phyloP scores from a whole-genome alignment of 2,329 filamentous ascomycete genomes.

The Epichloe coenophiala region DNA sequence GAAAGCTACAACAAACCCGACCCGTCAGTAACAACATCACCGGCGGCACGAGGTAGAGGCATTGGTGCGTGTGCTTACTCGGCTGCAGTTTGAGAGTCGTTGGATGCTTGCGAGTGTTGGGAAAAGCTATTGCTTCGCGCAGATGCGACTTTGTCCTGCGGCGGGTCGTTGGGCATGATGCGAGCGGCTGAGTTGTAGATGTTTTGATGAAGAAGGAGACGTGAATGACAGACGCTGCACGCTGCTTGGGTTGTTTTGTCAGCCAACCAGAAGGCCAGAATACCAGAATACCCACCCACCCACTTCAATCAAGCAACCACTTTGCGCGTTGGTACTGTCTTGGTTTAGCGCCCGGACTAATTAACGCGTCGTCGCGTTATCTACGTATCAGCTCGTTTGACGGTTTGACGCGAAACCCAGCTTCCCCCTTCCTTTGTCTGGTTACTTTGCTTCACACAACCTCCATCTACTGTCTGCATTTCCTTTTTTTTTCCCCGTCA shows the following conservation, averaged over 20 bases:
- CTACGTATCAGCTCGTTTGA: neutral
- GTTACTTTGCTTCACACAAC: slow-evolving; percentile 7
- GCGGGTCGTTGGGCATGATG: slow-evolving; percentile 24
- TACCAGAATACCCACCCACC: neutral
- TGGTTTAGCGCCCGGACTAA: slow-evolving; percentile 21
- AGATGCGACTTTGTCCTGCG: slow-evolving; percentile 12
- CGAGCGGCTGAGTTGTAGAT: neutral
- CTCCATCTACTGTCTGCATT: neutral
- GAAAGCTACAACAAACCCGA: slow-evolving; percentile 47
- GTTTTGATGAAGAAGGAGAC: neutral
- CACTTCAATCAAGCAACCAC: slow-evolving; percentile 10
- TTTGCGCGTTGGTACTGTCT: slow-evolving; percentile 21
- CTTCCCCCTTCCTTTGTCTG: slow-evolving; percentile 3
- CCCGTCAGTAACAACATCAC: neutral
- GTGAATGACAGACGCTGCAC: neutral
- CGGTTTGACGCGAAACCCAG: slow-evolving; percentile 14
- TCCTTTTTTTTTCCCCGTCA: neutral
- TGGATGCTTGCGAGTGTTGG: slow-evolving; percentile 38
- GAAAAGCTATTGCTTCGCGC: slow-evolving; percentile 46
- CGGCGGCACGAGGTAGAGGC: neutral
- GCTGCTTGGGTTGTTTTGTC: neutral
- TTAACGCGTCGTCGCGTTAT: slow-evolving; percentile 29
- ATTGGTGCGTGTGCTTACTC: slow-evolving; percentile 34
- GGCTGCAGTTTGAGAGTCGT: slow-evolving; percentile 58
- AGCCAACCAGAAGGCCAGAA: neutral